A percentile compares a stretch with the other conserved stretches of the same genome.
phyloP scores from a whole-genome alignment of 495 filamentous ascomycete species.

The Trichoderma reesei region DNA sequence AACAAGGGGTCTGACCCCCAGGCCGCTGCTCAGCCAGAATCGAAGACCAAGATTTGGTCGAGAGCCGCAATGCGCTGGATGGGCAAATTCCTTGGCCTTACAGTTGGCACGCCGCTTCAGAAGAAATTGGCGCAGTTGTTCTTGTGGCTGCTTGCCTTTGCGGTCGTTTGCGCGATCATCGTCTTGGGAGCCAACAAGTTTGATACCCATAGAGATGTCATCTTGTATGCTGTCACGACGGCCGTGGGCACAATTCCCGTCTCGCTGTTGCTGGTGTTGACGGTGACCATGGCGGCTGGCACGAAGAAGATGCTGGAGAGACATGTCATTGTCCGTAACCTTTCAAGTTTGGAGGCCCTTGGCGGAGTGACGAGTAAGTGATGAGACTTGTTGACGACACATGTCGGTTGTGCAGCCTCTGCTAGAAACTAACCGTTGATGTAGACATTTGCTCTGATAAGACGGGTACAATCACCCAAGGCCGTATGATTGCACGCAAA shows the following conservation, averaged over 20 bases:
- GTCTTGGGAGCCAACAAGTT: constrained; percentile 27
- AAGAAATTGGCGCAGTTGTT: constrained; percentile 42
- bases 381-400: not conserved
- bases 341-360: constrained; percentile 61
- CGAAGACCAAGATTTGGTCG: constrained; percentile 46
- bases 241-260: constrained; percentile 51
- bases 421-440: not conserved
- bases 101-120: constrained; percentile 60
- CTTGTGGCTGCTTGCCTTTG: constrained; percentile 51
- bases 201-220: constrained; percentile 31
- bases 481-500: constrained; percentile 48
- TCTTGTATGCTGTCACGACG: constrained; percentile 48
- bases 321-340: constrained; percentile 58
- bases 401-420: not conserved
- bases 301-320: constrained; percentile 67
- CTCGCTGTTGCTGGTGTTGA: constrained; percentile 43
- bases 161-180: constrained; percentile 41
- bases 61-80: constrained; percentile 46
- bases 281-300: constrained; percentile 53
- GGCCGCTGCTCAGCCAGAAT: not conserved
- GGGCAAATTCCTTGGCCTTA: constrained; percentile 53
- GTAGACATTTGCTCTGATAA: constrained; percentile 62
- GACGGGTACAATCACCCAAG: constrained; percentile 63
- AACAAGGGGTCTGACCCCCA: constrained; percentile 25
- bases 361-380: constrained; percentile 58